Evolutionary conservation across 345 rosid genomes (phyloP).

Genomic region (Carallia pectinifolia): DNA sequence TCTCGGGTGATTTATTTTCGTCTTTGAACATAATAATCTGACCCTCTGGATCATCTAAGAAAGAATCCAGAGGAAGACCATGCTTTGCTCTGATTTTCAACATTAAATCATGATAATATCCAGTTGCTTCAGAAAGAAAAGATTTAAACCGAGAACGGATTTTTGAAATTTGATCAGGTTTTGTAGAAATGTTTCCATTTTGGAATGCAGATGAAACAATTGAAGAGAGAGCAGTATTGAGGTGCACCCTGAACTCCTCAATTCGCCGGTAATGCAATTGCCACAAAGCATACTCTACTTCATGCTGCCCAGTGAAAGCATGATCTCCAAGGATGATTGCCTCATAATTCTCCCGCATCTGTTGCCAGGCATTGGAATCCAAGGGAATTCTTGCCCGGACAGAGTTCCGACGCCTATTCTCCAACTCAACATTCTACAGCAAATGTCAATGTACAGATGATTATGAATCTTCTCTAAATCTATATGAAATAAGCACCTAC

Average conservation of each 20-base stretch:
- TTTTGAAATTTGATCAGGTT: conserved; percentile 55
- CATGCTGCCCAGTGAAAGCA: conserved; percentile 79
- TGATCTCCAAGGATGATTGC: conserved; percentile 88
- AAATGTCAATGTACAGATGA: too few relatives aligned
- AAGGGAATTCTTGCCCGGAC: conserved; percentile 70
- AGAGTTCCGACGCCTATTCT: conserved; percentile 67
- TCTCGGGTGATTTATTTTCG: conserved; percentile 62
- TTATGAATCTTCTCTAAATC: too few relatives aligned
- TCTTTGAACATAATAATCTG: conserved; percentile 59
- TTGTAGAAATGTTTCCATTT: conserved; percentile 51
- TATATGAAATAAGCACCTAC: too few relatives aligned
- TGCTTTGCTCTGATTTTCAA: conserved; percentile 76
- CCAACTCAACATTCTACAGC: conserved; percentile 73
- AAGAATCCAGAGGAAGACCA: conserved; percentile 82
- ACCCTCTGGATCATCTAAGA: conserved; percentile 70
- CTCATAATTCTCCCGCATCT: conserved; percentile 96
- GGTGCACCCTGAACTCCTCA: conserved; percentile 71
- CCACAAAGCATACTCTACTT: conserved; percentile 77
- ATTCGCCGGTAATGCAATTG: conserved; percentile 84
- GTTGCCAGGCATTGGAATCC: conserved; percentile 88
- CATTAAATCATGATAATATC: conserved; percentile 89
- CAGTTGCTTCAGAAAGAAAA: conserved; percentile 87
- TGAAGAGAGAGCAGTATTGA: conserved; percentile 56
- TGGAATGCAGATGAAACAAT: conserved; percentile 37
- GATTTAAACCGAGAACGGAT: conserved; percentile 78